phyloP scores from a whole-genome alignment of 1,284 basidiomycete genomes.

The Cryptococcus sp. region DNA sequence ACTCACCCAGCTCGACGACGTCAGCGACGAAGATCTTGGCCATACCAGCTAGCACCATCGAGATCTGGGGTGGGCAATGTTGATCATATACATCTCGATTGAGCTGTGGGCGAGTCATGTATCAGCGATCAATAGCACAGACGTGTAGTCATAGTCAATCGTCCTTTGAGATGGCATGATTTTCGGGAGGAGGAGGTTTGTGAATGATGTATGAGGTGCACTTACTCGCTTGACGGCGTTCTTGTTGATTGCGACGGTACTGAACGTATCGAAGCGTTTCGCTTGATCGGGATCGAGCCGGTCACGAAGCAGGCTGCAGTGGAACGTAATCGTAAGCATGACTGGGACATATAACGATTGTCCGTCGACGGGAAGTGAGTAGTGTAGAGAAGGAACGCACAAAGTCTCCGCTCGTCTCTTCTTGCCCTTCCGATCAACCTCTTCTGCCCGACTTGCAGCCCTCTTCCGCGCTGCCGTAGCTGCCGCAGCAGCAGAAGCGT shows the following conservation, averaged over 20 bases:
- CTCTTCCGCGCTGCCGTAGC: conserved; percentile 7
- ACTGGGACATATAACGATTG: too few relatives aligned
- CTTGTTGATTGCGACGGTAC: conserved; percentile 34
- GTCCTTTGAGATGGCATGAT: too few relatives aligned
- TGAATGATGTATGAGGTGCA: neutral
- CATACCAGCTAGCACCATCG: conserved; percentile 42
- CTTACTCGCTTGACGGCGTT: conserved; percentile 42
- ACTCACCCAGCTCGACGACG: conserved; percentile 46
- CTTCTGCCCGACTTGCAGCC: neutral
- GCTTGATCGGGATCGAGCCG: conserved; percentile 44
- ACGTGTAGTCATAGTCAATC: too few relatives aligned
- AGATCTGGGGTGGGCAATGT: conserved; percentile 31
- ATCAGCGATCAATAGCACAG: neutral
- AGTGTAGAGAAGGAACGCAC: conserved; percentile 3
- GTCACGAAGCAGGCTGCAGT: conserved; percentile 34
- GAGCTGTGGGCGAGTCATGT: conserved; percentile 26
- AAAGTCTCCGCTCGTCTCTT: conserved; percentile 19
- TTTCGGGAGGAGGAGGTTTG: neutral
- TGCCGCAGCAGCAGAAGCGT: neutral
- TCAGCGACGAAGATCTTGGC: conserved; percentile 51
- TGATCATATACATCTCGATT: conserved; percentile 48
- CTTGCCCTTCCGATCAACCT: conserved; percentile 18
- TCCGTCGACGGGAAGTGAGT: too few relatives aligned
- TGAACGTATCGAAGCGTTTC: conserved; percentile 47
- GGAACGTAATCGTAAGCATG: neutral